These are phyloP conservation scores for Lepidium didymum DNA, from an alignment of 345 rosid genomes.

Conservation along the genomic window DNA sequence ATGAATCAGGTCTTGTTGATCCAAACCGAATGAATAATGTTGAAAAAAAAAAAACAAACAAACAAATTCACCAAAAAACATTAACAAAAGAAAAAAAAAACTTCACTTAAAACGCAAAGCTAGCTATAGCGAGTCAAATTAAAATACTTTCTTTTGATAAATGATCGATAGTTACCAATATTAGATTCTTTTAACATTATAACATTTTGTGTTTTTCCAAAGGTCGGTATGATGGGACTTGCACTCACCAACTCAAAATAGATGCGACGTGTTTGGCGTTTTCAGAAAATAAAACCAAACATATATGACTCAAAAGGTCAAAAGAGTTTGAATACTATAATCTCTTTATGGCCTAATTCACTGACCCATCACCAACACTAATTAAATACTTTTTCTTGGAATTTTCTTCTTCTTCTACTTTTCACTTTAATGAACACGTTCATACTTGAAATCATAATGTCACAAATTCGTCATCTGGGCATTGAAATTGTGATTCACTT, in stretches of 20 bases:
- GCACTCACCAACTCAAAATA: not conserved
- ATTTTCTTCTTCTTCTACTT: not conserved
- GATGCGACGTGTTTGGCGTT: not conserved
- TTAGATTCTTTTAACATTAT: not conserved
- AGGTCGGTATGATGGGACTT: conserved; percentile 4
- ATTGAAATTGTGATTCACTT: not conserved
- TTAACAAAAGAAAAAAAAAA: no score
- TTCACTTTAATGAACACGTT: conserved; percentile 1
- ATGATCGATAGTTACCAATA: not conserved
- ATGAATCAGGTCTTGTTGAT: no score
- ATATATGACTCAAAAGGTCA: conserved; percentile 7
- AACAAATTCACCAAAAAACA: no score
- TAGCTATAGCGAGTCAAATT: no score
- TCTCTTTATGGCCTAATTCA: not conserved
- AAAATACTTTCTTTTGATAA: not conserved
- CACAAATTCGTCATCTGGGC: conserved; percentile 10
- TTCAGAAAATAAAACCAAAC: conserved; percentile 8
- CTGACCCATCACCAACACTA: conserved; percentile 10
- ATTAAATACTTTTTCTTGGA: not conserved
- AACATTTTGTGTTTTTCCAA: no score
- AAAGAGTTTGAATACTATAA: conserved; percentile 1
- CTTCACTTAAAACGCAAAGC: no score
- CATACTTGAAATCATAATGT: not conserved
- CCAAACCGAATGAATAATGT: no score
- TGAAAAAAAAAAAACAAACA: no score